Conservation (phyloP, 129 eudicot genomes). For the Centella asiatica region DNA sequence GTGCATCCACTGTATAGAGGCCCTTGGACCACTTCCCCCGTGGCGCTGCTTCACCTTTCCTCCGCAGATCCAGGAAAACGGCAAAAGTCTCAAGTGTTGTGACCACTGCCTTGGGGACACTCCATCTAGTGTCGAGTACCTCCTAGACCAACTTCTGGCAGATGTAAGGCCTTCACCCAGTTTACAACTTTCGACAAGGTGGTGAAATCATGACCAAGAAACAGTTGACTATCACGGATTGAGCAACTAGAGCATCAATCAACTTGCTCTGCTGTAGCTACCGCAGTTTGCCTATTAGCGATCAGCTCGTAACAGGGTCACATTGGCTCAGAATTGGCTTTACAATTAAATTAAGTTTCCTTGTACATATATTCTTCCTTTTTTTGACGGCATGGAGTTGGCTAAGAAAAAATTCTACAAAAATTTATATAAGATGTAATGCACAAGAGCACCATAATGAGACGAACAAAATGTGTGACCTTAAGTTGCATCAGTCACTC, state of each 20-base stretch:
- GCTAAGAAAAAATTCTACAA: not conserved
- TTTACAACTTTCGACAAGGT: no score
- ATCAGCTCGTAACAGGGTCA: no score
- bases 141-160: not conserved
- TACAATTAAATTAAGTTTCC: not conserved
- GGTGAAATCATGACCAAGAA: not conserved
- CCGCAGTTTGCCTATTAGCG: not conserved
- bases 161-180: no score
- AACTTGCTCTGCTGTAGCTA: not conserved
- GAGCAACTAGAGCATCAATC: not conserved
- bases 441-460: not conserved
- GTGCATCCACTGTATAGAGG: not conserved
- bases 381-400: not conserved
- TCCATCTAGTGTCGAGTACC: not conserved
- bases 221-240: not conserved
- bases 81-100: not conserved
- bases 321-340: not conserved
- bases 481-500: not conserved
- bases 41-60: conserved; percentile 3
- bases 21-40: conserved; percentile 1
- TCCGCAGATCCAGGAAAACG: not conserved
- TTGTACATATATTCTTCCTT: not conserved
- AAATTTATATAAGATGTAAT: conserved; percentile 1
- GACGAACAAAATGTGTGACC: not conserved
- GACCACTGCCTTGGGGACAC: not conserved